phyloP scores from a whole-genome alignment of 192 early-diverging fungal genomes.

The Diversispora epigaea region DNA sequence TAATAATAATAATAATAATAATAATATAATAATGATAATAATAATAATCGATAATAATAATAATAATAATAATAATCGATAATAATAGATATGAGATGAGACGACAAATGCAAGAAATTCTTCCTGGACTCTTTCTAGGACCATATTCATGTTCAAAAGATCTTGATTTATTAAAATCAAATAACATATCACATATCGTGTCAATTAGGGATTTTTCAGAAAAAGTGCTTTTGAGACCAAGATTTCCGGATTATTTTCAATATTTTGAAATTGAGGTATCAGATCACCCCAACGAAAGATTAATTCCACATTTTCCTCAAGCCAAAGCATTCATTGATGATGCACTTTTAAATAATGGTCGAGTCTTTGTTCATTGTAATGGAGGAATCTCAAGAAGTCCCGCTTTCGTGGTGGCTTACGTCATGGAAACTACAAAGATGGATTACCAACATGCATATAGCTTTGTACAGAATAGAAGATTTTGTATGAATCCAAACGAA shows the following conservation, averaged over 20 bases:
- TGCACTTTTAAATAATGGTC: constrained; percentile 46
- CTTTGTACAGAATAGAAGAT: constrained; percentile 82
- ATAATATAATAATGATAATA: too few relatives aligned
- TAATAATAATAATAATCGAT: too few relatives aligned
- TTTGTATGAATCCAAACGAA: constrained; percentile 85
- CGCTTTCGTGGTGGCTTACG: constrained; percentile 84
- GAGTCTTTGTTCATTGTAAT: constrained; percentile 69
- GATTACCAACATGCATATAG: constrained; percentile 70
- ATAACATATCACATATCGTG: constrained; percentile 75
- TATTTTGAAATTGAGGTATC: constrained; percentile 74
- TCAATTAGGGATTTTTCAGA: constrained; percentile 75
- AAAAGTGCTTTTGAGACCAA: constrained; percentile 52
- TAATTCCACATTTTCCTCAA: constrained; percentile 76
- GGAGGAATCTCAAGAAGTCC: constrained; percentile 84
- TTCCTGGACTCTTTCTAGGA: constrained; percentile 72
- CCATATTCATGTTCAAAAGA: constrained; percentile 74
- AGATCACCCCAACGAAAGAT: constrained; percentile 76
- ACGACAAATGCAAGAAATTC: constrained; percentile 77
- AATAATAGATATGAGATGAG: constrained; percentile 68
- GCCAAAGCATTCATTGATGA: constrained; percentile 60
- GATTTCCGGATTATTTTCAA: constrained; percentile 56
- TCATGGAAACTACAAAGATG: constrained; percentile 74
- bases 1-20: too few relatives aligned
- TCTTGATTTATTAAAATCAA: constrained; percentile 48
- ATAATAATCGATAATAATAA: too few relatives aligned